These are phyloP conservation scores for Phytophthora hibernalis DNA, from an alignment of 352 stramenopile species.

Conservation along the genomic window DNA sequence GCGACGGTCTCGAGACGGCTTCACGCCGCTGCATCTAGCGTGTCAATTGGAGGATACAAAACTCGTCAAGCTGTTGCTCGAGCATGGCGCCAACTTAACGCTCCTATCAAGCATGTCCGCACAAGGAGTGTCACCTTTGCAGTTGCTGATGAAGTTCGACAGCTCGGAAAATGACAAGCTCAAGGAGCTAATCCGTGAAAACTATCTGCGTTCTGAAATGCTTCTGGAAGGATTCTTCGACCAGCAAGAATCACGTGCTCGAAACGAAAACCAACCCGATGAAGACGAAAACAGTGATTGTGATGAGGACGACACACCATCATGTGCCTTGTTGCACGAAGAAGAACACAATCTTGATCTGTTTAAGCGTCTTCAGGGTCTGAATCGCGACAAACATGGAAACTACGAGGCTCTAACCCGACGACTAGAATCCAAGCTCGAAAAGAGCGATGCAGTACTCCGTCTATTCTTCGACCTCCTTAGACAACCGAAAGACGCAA, in stretches of 20 bases:
- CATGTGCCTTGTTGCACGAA: slow-evolving; percentile 60
- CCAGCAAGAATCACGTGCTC: background rate
- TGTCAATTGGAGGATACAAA: slow-evolving; percentile 63
- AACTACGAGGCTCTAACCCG: slow-evolving; percentile 26
- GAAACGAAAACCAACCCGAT: background rate
- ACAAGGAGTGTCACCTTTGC: slow-evolving; percentile 55
- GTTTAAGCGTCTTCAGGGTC: slow-evolving; percentile 47
- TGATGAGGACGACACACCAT: slow-evolving; percentile 26
- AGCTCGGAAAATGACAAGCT: slow-evolving; percentile 53
- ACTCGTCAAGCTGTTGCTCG: slow-evolving; percentile 55
- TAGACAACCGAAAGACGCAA: background rate
- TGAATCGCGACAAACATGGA: slow-evolving; percentile 22
- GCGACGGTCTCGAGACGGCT: slow-evolving; percentile 61
- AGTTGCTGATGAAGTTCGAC: slow-evolving; percentile 63
- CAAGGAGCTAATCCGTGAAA: slow-evolving; percentile 46
- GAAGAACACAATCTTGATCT: slow-evolving; percentile 62
- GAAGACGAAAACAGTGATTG: slow-evolving; percentile 16
- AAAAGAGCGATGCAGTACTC: slow-evolving; percentile 60
- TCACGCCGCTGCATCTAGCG: slow-evolving; percentile 71
- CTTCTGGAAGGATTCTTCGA: slow-evolving; percentile 43
- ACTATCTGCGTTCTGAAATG: slow-evolving; percentile 53
- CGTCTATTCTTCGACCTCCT: slow-evolving; percentile 49
- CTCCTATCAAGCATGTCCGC: slow-evolving; percentile 52
- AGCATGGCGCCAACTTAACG: slow-evolving; percentile 57
- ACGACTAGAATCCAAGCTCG: slow-evolving; percentile 47